Conservation (phyloP, 495 filamentous ascomycete species). For the Extremus antarcticus region DNA sequence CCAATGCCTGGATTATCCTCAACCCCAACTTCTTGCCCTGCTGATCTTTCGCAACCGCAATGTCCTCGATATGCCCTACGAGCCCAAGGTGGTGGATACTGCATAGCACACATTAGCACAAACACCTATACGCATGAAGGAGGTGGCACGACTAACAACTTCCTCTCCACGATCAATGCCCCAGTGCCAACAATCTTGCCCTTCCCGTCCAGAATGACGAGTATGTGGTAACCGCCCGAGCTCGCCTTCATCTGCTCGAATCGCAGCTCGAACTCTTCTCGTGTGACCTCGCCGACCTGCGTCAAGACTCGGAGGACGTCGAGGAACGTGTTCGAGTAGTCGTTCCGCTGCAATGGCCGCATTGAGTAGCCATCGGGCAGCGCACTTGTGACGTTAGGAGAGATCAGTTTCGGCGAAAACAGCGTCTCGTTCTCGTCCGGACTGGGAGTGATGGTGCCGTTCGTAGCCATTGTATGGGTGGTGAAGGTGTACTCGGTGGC, state of each 20-base stretch:
- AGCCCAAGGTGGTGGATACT: conserved; percentile 62
- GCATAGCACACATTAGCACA: conserved; percentile 4
- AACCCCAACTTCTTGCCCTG: conserved; percentile 95
- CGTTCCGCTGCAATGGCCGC: conserved; percentile 65
- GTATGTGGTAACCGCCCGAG: conserved; percentile 73
- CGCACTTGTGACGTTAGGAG: conserved; percentile 53
- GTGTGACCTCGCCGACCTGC: conserved; percentile 76
- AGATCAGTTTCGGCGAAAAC: conserved; percentile 69
- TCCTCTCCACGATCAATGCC: conserved; percentile 72
- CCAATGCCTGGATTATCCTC: conserved; percentile 86
- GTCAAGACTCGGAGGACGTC: conserved; percentile 87
- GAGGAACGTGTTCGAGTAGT: conserved; percentile 72
- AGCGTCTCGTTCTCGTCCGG: conserved; percentile 44
- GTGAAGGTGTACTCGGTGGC: no score
- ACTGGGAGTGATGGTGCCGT: conserved; percentile 7
- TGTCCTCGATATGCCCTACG: conserved; percentile 98
- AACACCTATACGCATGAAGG: no score
- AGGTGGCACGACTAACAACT: conserved; percentile 63
- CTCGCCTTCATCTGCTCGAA: conserved; percentile 75
- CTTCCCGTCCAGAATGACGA: conserved; percentile 61
- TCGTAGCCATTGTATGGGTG: not conserved
- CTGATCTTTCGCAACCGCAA: conserved; percentile 84
- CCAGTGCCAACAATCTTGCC: conserved; percentile 74
- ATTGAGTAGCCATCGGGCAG: conserved; percentile 75
- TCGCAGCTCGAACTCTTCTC: conserved; percentile 62